Conservation (phyloP, 1,284 basidiomycete species). For the Cryptococcus floricola region DNA sequence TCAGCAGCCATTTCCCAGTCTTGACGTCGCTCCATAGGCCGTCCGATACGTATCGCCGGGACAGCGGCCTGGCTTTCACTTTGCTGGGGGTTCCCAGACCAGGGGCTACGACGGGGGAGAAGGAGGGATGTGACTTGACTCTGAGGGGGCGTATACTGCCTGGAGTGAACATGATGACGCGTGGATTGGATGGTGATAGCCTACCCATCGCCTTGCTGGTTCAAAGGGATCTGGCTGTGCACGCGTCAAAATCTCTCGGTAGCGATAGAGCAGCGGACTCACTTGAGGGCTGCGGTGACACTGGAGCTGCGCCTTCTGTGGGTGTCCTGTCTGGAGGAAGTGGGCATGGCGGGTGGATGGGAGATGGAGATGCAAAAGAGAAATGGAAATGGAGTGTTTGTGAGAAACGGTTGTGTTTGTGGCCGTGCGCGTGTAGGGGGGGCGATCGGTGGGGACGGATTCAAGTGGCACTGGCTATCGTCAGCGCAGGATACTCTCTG, state of each 20-base stretch:
- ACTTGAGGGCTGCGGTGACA: constrained; percentile 39
- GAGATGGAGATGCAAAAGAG: no score
- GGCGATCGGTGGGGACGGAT: no score
- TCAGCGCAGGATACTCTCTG: no score
- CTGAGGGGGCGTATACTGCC: constrained; percentile 1
- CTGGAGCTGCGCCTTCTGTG: constrained; percentile 35
- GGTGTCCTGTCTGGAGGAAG: no score
- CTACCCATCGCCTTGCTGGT: constrained; percentile 6
- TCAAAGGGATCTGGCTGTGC: constrained; percentile 38
- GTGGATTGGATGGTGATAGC: background rate
- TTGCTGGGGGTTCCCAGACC: constrained; percentile 16
- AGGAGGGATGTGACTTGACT: background rate
- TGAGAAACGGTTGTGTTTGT: no score
- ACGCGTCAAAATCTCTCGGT: background rate
- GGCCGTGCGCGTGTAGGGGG: no score
- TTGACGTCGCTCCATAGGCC: constrained; percentile 55
- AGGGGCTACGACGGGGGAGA: constrained; percentile 17
- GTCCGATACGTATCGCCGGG: constrained; percentile 33
- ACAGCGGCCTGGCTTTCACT: constrained; percentile 14
- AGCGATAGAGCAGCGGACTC: background rate
- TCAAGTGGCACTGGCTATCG: no score
- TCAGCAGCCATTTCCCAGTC: constrained; percentile 66
- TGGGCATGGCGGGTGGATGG: no score
- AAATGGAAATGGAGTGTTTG: no score
- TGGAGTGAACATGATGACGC: constrained; percentile 21